These are phyloP conservation scores for Penicillium freii DNA, from an alignment of 2,329 filamentous ascomycete species.

Conservation along the genomic window DNA sequence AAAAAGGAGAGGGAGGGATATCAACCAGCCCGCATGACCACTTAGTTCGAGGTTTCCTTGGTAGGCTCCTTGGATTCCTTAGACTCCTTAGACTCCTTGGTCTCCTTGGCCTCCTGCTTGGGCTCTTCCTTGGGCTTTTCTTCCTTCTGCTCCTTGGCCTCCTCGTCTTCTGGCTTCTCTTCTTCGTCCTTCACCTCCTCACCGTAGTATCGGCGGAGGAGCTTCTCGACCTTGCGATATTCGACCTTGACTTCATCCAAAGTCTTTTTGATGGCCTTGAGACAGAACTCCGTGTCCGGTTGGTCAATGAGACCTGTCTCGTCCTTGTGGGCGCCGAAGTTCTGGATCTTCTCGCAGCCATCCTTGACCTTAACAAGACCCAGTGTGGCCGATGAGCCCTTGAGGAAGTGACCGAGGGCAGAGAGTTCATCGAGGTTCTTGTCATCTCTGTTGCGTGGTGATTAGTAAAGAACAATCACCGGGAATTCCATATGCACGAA, in stretches of 20 bases:
- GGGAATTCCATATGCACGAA: background rate
- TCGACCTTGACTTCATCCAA: slow-evolving; percentile 72
- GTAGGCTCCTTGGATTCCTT: slow-evolving; percentile 3
- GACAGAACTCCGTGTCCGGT: slow-evolving; percentile 64
- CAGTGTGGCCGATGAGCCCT: slow-evolving; percentile 92
- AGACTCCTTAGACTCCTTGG: slow-evolving; percentile 4
- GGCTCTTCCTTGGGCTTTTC: slow-evolving; percentile 10
- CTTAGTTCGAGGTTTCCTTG: slow-evolving; percentile 13
- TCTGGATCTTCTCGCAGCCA: slow-evolving; percentile 93
- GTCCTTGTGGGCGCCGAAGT: slow-evolving; percentile 80
- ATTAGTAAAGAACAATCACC: background rate
- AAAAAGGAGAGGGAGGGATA: slow-evolving; percentile 15
- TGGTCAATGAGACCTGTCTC: slow-evolving; percentile 68
- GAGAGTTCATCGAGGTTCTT: slow-evolving; percentile 74
- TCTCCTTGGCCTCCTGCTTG: slow-evolving; percentile 8
- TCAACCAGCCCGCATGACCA: slow-evolving; percentile 8
- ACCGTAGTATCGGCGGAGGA: slow-evolving; percentile 69
- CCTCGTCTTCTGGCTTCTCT: slow-evolving; percentile 10
- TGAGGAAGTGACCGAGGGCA: slow-evolving; percentile 88
- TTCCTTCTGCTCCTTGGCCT: slow-evolving; percentile 4
- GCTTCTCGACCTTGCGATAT: slow-evolving; percentile 69
- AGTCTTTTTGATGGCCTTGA: slow-evolving; percentile 68
- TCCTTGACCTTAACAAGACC: slow-evolving; percentile 89
- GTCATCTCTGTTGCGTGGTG: slow-evolving; percentile 52
- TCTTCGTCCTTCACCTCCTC: slow-evolving; percentile 35